Evolutionary conservation across 305 asterid species (phyloP).

Genomic region (Solanum chacoense): DNA sequence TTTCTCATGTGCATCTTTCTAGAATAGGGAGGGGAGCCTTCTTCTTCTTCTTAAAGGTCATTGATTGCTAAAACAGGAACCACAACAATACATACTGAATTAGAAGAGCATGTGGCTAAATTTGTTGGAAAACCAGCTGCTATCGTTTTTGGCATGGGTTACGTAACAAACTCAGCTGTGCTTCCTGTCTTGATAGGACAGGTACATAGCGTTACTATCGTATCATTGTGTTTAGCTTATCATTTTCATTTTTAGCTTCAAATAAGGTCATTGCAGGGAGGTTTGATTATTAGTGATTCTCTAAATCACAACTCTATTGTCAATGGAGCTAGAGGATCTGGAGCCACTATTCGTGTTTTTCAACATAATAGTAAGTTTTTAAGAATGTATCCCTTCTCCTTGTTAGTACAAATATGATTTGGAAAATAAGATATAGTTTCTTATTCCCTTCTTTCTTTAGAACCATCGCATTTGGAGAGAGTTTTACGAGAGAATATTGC

Average conservation of each 20-base stretch:
- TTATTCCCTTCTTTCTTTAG: conserved; percentile 19
- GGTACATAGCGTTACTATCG: conserved; percentile 23
- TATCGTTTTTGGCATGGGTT: conserved; percentile 93
- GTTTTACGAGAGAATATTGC: conserved; percentile 62
- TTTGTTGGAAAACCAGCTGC: conserved; percentile 89
- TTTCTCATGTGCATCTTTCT: neutral
- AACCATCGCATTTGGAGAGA: conserved; percentile 76
- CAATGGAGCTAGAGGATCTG: conserved; percentile 95
- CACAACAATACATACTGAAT: conserved; percentile 52
- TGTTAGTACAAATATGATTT: conserved; percentile 4
- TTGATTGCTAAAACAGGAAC: conserved; percentile 14
- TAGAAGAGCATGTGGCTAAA: conserved; percentile 78
- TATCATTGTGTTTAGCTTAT: neutral
- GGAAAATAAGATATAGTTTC: neutral
- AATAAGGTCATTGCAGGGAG: conserved; percentile 42
- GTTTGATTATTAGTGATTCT: conserved; percentile 86
- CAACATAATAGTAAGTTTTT: conserved; percentile 81
- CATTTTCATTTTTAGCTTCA: neutral
- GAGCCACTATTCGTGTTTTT: conserved; percentile 78
- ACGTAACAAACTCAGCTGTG: conserved; percentile 76
- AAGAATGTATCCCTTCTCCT: neutral
- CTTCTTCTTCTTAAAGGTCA: neutral
- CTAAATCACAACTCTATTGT: conserved; percentile 86
- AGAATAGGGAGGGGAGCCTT: neutral
- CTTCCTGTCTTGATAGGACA: conserved; percentile 73